Conservation (phyloP, 106 monocot species). For the Ottelia alismoides region DNA sequence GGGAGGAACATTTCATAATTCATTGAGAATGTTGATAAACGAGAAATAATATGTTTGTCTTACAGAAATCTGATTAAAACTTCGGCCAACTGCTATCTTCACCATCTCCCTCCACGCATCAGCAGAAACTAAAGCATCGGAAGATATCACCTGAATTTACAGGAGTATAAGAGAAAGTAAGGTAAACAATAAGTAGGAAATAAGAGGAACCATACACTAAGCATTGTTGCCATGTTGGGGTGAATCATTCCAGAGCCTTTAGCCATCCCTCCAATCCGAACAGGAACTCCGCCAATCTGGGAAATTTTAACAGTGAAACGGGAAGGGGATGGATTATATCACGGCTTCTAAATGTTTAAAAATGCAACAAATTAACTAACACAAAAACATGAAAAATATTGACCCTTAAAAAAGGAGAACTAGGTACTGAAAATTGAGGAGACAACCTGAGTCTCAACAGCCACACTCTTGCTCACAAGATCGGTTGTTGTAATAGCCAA, state of each 20-base stretch:
- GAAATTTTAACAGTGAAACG: background rate
- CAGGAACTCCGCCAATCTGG: slow-evolving; percentile 57
- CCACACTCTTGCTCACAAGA: slow-evolving; percentile 94
- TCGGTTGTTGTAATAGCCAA: slow-evolving; percentile 97
- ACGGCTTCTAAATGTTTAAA: background rate
- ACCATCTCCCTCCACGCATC: slow-evolving; percentile 92
- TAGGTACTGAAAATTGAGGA: background rate
- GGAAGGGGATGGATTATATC: background rate
- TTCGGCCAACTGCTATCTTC: slow-evolving; percentile 58
- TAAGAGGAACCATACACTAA: slow-evolving; percentile 50
- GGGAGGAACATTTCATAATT: too few relatives aligned
- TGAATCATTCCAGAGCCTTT: slow-evolving; percentile 99
- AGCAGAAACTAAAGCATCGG: slow-evolving; percentile 70
- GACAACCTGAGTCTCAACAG: slow-evolving; percentile 74
- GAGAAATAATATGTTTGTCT: too few relatives aligned
- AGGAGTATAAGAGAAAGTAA: background rate
- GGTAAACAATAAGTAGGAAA: background rate
- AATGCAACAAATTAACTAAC: too few relatives aligned
- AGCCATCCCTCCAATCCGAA: slow-evolving; percentile 94
- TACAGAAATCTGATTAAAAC: slow-evolving; percentile 97
- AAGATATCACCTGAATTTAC: slow-evolving; percentile 68
- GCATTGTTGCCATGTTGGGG: slow-evolving; percentile 99
- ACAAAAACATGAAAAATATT: too few relatives aligned
- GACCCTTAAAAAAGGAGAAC: background rate
- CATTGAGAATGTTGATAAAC: too few relatives aligned